Base-by-base conservation (phyloP, 2,329 filamentous ascomycete genomes). In the Chaetoscypha palmicola region DNA sequence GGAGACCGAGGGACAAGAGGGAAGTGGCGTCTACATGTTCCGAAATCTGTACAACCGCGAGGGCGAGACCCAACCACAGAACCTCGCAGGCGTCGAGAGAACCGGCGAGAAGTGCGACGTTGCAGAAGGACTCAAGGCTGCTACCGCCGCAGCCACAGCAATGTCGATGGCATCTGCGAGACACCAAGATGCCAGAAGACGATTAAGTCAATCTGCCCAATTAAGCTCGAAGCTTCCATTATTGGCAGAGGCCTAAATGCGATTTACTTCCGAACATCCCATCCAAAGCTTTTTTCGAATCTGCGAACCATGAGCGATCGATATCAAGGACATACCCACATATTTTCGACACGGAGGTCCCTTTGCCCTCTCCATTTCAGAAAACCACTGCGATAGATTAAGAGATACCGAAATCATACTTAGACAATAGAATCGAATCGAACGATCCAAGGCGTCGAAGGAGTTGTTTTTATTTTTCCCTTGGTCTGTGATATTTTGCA, bases 261-360 rank as follows among this genome's bases (percentile, higher is more conserved):
- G 11, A 12, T 74, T 48, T 69, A 67, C 8, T 41, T 12, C 12
- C 12, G n/a, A n/a, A n/a, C 28, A 8, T 62, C 59, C 14, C 16
- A 12, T 31, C 16, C 28, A 14, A 12, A 11, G 28, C 16, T 31
- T 31, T 28, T 4, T 31, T 31, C 28, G 28, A 31, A 31, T 10
- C 28, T 31, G 28, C 28, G 28, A 31, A 9, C 16, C 16, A 4
- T 31, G 16, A 14, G 28, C 28, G 28, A 31, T 31, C n/a, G 12
- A 28, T 28, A 8, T 12, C 24, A 28, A 28, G 24, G 7, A 12
- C 7, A 28, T 8, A 28, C n/a, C n/a, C n/a, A n/a, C n/a, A n/a
- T n/a, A n/a, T n/a, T n/a, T n/a, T n/a, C n/a, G n/a, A n/a, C n/a
- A n/a, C n/a, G n/a, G n/a, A n/a, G n/a, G n/a, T n/a, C n/a, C n/a